phyloP scores from a whole-genome alignment of 176 grass and related monocot species.

The Carex cristatella region DNA sequence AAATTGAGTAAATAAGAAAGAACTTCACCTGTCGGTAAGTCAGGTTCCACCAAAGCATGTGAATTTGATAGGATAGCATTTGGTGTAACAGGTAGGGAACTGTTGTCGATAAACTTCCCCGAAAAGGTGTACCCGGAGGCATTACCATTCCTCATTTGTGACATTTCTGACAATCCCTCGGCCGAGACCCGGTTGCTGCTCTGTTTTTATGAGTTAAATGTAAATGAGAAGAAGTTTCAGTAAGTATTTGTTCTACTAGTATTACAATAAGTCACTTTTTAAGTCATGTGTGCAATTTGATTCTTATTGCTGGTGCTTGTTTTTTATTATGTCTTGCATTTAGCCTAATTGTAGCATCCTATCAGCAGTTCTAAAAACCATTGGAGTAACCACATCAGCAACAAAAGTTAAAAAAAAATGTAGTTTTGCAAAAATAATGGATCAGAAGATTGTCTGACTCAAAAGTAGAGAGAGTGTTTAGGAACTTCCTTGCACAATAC shows the following conservation, averaged over 20 bases:
- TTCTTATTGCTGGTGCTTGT: background rate
- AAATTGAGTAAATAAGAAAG: background rate
- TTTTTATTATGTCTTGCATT: background rate
- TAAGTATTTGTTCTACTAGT: background rate
- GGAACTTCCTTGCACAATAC: background rate
- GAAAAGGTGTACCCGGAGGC: conserved; percentile 33
- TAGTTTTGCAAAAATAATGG: background rate
- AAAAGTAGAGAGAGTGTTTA: background rate
- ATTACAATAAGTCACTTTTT: background rate
- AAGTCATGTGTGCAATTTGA: background rate
- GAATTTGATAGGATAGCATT: conserved; percentile 41
- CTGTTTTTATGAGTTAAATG: conserved; percentile 26
- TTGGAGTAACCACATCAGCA: background rate
- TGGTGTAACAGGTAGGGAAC: conserved; percentile 26
- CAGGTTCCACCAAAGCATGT: conserved; percentile 41
- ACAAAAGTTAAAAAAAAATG: background rate
- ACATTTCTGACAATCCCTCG: conserved; percentile 39
- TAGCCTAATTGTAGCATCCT: background rate
- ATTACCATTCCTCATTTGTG: conserved; percentile 29
- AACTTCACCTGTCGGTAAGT: conserved; percentile 34
- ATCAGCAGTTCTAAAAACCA: background rate
- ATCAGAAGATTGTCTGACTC: background rate
- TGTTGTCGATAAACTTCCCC: conserved; percentile 48
- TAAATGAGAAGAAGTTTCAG: background rate
- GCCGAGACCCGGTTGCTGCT: conserved; percentile 40